Percentiles rank a stretch among this genome's conserved stretches.
phyloP scores from a whole-genome alignment of 129 eudicot genomes.

The Erigeron canadensis region DNA sequence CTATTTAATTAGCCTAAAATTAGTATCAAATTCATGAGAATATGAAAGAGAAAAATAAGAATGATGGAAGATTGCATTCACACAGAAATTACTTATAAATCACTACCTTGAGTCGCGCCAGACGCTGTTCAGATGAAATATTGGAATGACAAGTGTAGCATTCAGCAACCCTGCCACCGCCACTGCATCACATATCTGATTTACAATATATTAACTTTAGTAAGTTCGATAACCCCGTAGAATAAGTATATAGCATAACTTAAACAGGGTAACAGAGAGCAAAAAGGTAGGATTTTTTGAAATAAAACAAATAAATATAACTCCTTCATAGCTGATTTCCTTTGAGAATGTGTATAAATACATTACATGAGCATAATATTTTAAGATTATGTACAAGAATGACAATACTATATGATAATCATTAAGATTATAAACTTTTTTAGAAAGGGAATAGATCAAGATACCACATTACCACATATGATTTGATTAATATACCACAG shows the following conservation, averaged over 20 bases:
- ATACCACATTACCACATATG: too few species aligned
- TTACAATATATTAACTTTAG: conserved; percentile 10
- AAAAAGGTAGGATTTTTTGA: neutral
- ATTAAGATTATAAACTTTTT: neutral
- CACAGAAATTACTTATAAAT: neutral
- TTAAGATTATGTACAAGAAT: neutral
- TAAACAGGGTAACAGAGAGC: neutral
- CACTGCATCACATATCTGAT: conserved; percentile 97
- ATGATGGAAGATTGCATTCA: conserved; percentile 2
- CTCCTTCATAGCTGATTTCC: neutral
- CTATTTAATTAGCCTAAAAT: neutral
- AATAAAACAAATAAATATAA: neutral
- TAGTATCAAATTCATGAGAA: neutral
- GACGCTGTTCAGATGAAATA: conserved; percentile 92
- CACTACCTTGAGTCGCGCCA: conserved; percentile 95
- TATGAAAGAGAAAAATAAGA: neutral
- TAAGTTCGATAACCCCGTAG: conserved; percentile 9
- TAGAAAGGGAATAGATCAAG: neutral
- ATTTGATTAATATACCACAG: too few species aligned
- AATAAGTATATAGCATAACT: neutral
- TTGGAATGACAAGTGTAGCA: conserved; percentile 97
- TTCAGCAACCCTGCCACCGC: conserved; percentile 95
- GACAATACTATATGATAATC: neutral
- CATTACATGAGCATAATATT: neutral
- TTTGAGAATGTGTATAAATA: neutral